A percentile compares a stretch with the other conserved stretches of the same genome.
phyloP scores from a whole-genome alignment of 2,329 filamentous ascomycete species.

The Botryotinia narcissicola region DNA sequence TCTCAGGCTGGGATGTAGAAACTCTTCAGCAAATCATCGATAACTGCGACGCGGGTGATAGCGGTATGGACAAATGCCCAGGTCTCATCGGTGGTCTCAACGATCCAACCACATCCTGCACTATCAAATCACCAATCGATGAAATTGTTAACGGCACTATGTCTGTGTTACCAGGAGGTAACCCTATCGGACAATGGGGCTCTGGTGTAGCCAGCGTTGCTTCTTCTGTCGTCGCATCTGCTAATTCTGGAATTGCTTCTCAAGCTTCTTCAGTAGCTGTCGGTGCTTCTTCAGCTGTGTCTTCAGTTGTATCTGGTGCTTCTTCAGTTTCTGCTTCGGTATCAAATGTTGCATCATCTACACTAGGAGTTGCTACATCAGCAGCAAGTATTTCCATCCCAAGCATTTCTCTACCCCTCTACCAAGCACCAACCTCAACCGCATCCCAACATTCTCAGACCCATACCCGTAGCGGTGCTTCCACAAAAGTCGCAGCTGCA shows the following conservation, averaged over 20 bases:
- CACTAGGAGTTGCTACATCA: not conserved
- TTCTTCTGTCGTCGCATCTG: constrained; percentile 2
- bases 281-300: not conserved
- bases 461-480: not conserved
- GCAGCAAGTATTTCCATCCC: not conserved
- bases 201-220: constrained; percentile 1
- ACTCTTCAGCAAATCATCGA: constrained; percentile 71
- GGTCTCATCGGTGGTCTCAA: constrained; percentile 55
- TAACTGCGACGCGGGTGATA: constrained; percentile 62
- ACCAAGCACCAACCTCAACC: not conserved
- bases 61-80: constrained; percentile 62
- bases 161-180: constrained; percentile 53
- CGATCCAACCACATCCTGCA: constrained; percentile 47
- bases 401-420: not conserved
- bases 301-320: not conserved
- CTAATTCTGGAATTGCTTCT: not conserved
- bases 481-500: constrained; percentile 23
- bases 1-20: constrained; percentile 69
- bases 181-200: constrained; percentile 53
- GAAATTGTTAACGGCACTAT: constrained; percentile 48
- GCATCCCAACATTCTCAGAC: not conserved
- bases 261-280: not conserved
- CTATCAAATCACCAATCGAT: constrained; percentile 47
- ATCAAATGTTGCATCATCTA: not conserved
- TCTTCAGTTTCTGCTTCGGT: not conserved